These are phyloP conservation scores for Spathaspora sp. DNA, from an alignment of 1,139 yeast genomes.

Conservation along the genomic window DNA sequence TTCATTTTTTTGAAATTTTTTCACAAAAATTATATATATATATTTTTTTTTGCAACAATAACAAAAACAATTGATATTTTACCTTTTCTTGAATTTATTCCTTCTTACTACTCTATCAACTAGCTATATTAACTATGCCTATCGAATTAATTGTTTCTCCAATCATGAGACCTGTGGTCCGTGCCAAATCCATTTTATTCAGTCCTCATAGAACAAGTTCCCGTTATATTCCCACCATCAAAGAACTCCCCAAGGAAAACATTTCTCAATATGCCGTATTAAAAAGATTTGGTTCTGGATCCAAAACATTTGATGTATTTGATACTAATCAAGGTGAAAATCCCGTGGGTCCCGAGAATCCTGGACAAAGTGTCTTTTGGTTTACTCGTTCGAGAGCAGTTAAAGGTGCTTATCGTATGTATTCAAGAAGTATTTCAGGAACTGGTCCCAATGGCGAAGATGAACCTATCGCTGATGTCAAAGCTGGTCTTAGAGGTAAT, in stretches of 20 bases:
- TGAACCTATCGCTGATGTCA: conserved; percentile 55
- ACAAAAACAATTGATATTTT: not conserved
- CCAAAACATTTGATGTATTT: conserved; percentile 54
- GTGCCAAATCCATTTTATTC: conserved; percentile 53
- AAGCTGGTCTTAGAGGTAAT: conserved; percentile 62
- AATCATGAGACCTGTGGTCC: conserved; percentile 56
- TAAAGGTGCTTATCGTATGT: conserved; percentile 63
- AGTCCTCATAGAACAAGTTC: conserved; percentile 59
- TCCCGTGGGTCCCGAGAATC: conserved; percentile 37
- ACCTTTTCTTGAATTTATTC: not conserved
- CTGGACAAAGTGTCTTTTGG: conserved; percentile 45
- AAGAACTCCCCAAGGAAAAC: conserved; percentile 34
- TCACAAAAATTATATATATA: not conserved
- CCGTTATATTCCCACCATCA: conserved; percentile 53
- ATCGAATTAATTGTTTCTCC: conserved; percentile 59
- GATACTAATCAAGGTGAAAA: conserved; percentile 39
- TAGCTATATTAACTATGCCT: conserved; percentile 40
- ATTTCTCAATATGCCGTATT: conserved; percentile 46
- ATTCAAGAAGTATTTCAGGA: conserved; percentile 33
- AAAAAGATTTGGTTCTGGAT: conserved; percentile 58
- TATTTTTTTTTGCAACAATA: not conserved
- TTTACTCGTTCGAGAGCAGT: conserved; percentile 61
- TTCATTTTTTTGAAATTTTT: no score
- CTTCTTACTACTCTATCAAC: not conserved
- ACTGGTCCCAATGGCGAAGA: conserved; percentile 50